Conservation (phyloP, 371 early-diverging fungal species). For the Mortierella sp. region DNA sequence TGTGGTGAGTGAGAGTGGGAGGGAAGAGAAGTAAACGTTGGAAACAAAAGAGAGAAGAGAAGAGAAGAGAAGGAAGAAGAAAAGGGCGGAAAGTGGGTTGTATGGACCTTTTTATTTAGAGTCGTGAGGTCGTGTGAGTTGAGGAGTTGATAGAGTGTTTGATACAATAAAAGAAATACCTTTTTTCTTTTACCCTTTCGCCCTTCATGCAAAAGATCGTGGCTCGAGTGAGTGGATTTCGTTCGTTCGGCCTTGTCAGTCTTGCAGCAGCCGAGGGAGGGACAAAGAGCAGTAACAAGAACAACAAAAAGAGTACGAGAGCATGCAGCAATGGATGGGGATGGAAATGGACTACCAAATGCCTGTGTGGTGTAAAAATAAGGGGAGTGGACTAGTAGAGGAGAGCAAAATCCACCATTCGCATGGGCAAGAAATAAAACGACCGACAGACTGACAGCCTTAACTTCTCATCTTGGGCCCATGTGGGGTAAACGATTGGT, state of each 20-base stretch:
- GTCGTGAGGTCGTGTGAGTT: neutral
- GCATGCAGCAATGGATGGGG: neutral
- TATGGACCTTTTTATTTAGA: conserved; percentile 2
- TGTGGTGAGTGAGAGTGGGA: neutral
- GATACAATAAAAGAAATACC: too few species aligned
- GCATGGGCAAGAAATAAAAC: neutral
- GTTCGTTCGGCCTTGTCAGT: neutral
- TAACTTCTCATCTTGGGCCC: conserved; percentile 3
- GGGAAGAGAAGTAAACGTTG: neutral
- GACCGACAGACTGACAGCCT: neutral
- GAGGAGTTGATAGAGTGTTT: neutral
- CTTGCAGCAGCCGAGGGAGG: conserved; percentile 9
- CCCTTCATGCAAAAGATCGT: neutral
- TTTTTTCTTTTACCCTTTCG: neutral
- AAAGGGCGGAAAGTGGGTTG: neutral
- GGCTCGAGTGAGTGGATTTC: neutral
- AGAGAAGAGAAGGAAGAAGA: neutral
- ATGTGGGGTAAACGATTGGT: conserved; percentile 41
- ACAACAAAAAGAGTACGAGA: neutral
- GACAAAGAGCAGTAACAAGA: neutral
- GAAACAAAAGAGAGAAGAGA: neutral
- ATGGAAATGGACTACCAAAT: too few species aligned
- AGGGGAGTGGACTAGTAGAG: neutral
- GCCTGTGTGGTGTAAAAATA: too few species aligned
- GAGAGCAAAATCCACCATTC: neutral